Evolutionary conservation across 2,329 filamentous ascomycete species (phyloP), one percentile per base, ranked within the genome.

Genomic region (Aspergillus phoenicis): DNA sequence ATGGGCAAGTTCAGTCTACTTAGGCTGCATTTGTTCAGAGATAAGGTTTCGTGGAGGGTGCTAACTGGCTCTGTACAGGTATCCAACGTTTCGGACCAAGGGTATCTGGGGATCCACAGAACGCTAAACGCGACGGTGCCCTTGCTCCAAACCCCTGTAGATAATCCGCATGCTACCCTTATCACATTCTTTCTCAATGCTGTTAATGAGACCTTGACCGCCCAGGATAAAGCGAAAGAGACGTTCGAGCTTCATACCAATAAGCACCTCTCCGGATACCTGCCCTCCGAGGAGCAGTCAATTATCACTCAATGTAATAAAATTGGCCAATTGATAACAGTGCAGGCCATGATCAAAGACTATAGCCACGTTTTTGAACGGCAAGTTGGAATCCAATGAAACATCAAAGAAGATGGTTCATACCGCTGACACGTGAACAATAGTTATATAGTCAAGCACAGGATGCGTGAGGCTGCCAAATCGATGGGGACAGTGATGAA

Each of bases 121-220:
- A 72, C 68, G 0, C 58, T 81, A 1, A 1, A 6, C 0, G 38
- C 59, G 8, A 71, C 81, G 38, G 67, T 62, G 4, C 73, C 70
- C 0, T 57, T 80, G 2, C 73, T 82, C 0, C 70, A 78, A 53
- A 20, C 61, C 0, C 70, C 62, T 7, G 1, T 3, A 1, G 47
- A 71, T 6, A 82, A 81, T 59, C 71, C 74, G 0, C 68, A 78
- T 28, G 79, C 80, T 1, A 78, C 77, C 0, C 67, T 81, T 0
- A 59, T 82, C n/a, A 73, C 75, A 8, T 70, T 80, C 0, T 82
- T 80, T 69, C 64, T 78, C 52, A 79, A 79, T 60, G 77, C 75
- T 1, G 63, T 76, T 20, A 10, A 49, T 1, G 66, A 76, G 39
- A 64, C 17, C 26, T 41, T 49, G 5, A 64, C 49, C 7, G 26